Evolutionary conservation across 2,329 filamentous ascomycete species (phyloP), one percentile per base, ranked within the genome.

Genomic region (Ceratocystis ficicola): DNA sequence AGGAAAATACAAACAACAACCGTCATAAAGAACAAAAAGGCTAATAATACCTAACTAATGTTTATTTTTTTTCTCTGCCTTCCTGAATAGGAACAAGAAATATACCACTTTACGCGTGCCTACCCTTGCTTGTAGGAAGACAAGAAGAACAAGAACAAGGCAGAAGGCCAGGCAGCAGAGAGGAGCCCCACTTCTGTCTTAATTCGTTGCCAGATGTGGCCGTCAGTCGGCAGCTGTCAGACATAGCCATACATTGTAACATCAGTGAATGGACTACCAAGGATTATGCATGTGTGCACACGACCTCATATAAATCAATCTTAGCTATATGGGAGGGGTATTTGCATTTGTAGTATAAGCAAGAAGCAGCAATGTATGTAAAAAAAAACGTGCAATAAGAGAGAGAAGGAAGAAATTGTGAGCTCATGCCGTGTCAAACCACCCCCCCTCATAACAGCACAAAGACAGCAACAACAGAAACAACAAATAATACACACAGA

Each of bases 61-160:
- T 25, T n/a, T 12, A 2, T 22, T 63, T 46, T 36, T 63, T 36
- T 63, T 63, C 41, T 17, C 41, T 50, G 30, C 17, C 25, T 63
- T 46, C 25, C 41, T 50, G 71, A 73, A 69, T 67, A 70, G 62
- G 44, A 67, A 64, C 44, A 30, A 50, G 1, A 52, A 52, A 28
- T 12, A 52, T 28, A 15, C 5, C 55, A 59, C 55, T 59, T 59
- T 59, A 59, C 55, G 55, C 55, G 55, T 59, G 5, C 48, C 22
- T 52, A 25, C 48, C 48, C 48, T 52, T 28, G 48, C 25, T n/a
- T 59, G 28, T 1, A 15, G 36, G 36, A 41, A 12, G 32, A 8
- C 10, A 12, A 12, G 6, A 32, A 32, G 36, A 41, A 41, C 36
- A 41, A 41, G 36, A 41, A 15, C 12, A 41, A 41, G 36, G 36